Conservation (phyloP, 164 flowering plant species). For the Nymphaea thermarum region DNA sequence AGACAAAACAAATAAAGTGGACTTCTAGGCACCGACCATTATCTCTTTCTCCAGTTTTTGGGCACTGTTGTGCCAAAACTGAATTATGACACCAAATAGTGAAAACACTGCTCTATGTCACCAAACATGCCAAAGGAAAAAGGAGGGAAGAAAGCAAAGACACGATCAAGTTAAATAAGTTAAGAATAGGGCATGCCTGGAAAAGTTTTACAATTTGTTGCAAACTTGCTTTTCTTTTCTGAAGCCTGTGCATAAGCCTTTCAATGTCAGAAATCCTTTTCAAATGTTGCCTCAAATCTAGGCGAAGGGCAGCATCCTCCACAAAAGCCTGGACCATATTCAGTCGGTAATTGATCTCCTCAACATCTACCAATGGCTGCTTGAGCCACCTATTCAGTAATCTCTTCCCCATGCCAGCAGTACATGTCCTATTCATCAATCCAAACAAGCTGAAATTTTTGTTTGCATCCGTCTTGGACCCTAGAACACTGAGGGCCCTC, state of each 20-base stretch:
- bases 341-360: conserved; percentile 66
- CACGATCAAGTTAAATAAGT: too few relatives aligned
- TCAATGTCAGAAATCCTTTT: conserved; percentile 88
- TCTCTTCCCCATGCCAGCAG: conserved; percentile 97
- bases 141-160: too few relatives aligned
- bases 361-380: conserved; percentile 78
- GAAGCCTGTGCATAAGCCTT: conserved; percentile 51
- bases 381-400: conserved; percentile 92
- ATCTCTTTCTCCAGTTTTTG: too few relatives aligned
- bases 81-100: too few relatives aligned
- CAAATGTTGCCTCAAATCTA: conserved; percentile 83
- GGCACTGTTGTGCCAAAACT: too few relatives aligned
- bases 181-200: conserved; percentile 39
- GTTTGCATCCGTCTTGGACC: conserved; percentile 93
- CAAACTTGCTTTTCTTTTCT: conserved; percentile 62
- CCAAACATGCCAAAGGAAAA: too few relatives aligned
- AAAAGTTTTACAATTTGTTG: conserved; percentile 85
- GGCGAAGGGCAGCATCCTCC: conserved; percentile 84
- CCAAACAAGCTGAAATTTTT: conserved; percentile 93
- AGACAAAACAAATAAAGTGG: too few relatives aligned
- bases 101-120: too few relatives aligned
- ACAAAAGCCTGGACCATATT: conserved; percentile 93
- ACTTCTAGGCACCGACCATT: too few relatives aligned
- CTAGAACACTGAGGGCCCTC: conserved; percentile 86
- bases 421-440: conserved; percentile 94